A percentile compares a stretch with the other conserved stretches of the same genome.
phyloP scores from a whole-genome alignment of 768 basidiomycete genomes.

The Phylloporus rhodoxanthus region DNA sequence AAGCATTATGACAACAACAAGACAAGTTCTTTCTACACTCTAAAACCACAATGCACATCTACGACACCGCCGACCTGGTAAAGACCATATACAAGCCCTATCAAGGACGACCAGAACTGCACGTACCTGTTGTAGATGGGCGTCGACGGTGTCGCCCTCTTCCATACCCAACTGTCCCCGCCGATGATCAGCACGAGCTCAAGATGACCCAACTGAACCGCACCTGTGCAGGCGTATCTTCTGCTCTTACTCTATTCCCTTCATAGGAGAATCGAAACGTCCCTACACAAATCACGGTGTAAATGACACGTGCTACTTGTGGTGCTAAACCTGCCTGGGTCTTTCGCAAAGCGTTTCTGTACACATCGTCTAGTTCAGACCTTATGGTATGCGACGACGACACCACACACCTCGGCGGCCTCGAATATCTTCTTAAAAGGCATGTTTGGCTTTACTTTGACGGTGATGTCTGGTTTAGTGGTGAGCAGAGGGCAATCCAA shows the following conservation, averaged over 20 bases:
- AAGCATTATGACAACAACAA: background rate
- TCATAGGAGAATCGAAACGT: conserved; percentile 60
- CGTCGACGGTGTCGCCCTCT: conserved; percentile 60
- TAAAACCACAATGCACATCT: background rate
- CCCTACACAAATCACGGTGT: conserved; percentile 31
- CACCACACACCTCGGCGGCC: conserved; percentile 52
- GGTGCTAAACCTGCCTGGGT: conserved; percentile 38
- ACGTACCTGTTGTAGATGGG: conserved; percentile 50
- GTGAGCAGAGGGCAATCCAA: background rate
- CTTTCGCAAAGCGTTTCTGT: conserved; percentile 57
- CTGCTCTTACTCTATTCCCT: conserved; percentile 41
- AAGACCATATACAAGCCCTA: background rate
- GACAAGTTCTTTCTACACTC: background rate
- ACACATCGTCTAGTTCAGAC: background rate
- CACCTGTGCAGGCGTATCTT: conserved; percentile 53
- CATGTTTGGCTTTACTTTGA: conserved; percentile 62
- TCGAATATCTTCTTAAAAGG: conserved; percentile 63
- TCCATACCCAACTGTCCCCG: conserved; percentile 47
- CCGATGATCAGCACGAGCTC: background rate
- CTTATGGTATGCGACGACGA: background rate
- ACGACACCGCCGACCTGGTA: conserved; percentile 22
- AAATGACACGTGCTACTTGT: background rate
- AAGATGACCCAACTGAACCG: conserved; percentile 11
- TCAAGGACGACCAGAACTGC: background rate
- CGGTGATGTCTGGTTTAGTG: conserved; percentile 45